Evolutionary conservation across 148 eudicot genomes (phyloP), one percentile per base, ranked within the genome.

Genomic region (Bassia scoparia): DNA sequence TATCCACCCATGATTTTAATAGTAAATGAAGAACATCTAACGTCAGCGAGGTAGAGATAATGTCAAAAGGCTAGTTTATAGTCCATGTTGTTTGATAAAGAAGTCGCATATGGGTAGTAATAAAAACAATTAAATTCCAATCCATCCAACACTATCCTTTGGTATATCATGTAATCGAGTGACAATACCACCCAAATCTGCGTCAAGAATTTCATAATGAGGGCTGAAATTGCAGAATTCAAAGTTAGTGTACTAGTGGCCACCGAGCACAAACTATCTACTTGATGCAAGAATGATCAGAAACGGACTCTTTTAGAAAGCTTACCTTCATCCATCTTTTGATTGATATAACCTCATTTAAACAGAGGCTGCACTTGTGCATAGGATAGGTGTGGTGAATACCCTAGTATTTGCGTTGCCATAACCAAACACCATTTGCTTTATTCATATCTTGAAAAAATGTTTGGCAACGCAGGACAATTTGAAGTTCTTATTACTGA

Each of bases 401-500:
- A 91, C 67, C 98, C 98, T n/a, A 94, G 77, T 82, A 89, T n/a
- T n/a, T n/a, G n/a, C n/a, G n/a, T n/a, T 52, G 84, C 98, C 98
- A 97, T 91, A 9, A 66, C 53, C 98, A n/a, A n/a, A n/a, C 96
- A 91, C 98, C 98, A 91, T n/a, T 52, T 87, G 86, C 83, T 88
- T 88, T 37, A 91, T n/a, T 81, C 86, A 85, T 80, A 37, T 72
- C 97, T 93, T n/a, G n/a, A 88, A 82, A 67, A n/a, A n/a, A n/a
- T n/a, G n/a, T n/a, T n/a, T n/a, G n/a, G n/a, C n/a, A n/a, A n/a
- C n/a, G n/a, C n/a, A n/a, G n/a, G n/a, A n/a, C n/a, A n/a, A n/a
- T n/a, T n/a, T n/a, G n/a, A n/a, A n/a, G n/a, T n/a, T n/a, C n/a
- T n/a, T n/a, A n/a, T n/a, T n/a, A n/a, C n/a, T n/a, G n/a, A n/a